Evolutionary conservation across 352 stramenopile genomes (phyloP), one percentile per base, ranked within the genome.

Genomic region (Pythium coloratum): DNA sequence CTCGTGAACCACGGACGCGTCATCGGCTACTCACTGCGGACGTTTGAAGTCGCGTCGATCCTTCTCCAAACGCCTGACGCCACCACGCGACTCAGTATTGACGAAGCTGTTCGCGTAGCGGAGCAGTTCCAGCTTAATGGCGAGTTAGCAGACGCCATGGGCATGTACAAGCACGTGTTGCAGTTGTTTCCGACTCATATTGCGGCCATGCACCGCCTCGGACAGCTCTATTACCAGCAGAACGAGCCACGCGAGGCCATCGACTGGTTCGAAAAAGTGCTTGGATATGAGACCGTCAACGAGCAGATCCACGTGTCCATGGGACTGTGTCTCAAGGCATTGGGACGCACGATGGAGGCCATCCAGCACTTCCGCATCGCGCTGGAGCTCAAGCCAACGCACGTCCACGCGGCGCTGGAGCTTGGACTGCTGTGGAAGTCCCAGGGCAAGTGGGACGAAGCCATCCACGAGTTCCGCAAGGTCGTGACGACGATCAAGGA

Each of bases 11-110:
- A 60, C 47, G 80, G 76, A 24, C 75, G 77, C 28, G 71, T 91
- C 47, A 62, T 92, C 14, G 83, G 73, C 8, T 62, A 90, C 13
- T 95, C 86, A 13, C 82, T 82, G 62, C 77, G 86, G 1, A 77
- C 73, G 8, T 91, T 95, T 56, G 69, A 80, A 7, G 83, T 93
- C 16, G 84, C 69, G 0, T 85, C 80, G 0, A 62, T 92, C 30
- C 32, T 75, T 0, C 38, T 82, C 20, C 32, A 42, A 6, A 59
- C 71, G 7, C 66, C 63, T 2, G 54, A 72, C 8, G 59, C 63
- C 14, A 36, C 7, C 5, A 40, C 16, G n/a, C 75, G 69, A 3
- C 47, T 92, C 55, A 86, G 82, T 26, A 62, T 93, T 18, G 62
- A 58, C 0, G 66, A 75, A 14, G 83, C 84, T 4, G 56, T 93